A percentile compares a stretch with the other conserved stretches of the same genome.
These are phyloP conservation scores for Candida sanyaensis DNA, from an alignment of 1,139 yeast species.

Conservation along the genomic window DNA sequence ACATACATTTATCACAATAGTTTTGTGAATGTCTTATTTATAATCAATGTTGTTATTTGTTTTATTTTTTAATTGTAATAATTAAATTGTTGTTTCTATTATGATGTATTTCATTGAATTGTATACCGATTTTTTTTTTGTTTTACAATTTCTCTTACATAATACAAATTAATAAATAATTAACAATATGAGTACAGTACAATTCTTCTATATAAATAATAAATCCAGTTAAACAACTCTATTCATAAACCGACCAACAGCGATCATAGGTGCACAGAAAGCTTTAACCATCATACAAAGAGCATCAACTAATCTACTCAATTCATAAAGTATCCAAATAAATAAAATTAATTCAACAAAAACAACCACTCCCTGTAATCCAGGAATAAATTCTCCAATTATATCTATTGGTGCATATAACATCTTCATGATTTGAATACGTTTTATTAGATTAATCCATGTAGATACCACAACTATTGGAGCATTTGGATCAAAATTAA, in stretches of 20 bases:
- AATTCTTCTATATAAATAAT: not conserved
- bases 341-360: constrained; percentile 40
- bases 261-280: constrained; percentile 51
- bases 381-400: constrained; percentile 40
- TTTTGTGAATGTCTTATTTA: not conserved
- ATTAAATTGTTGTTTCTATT: not conserved
- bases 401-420: constrained; percentile 47
- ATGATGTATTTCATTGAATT: not conserved
- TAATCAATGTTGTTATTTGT: not conserved
- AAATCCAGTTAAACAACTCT: constrained; percentile 27
- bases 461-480: constrained; percentile 28
- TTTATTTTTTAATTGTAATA: not conserved
- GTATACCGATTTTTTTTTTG: too few relatives aligned
- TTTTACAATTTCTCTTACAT: too few relatives aligned
- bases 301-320: constrained; percentile 46
- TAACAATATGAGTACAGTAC: not conserved
- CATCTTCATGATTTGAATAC: constrained; percentile 37
- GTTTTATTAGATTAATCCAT: constrained; percentile 36
- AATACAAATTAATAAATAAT: too few relatives aligned
- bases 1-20: not conserved
- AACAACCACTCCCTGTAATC: constrained; percentile 41
- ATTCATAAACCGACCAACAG: constrained; percentile 48
- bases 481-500: constrained; percentile 13
- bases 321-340: constrained; percentile 46
- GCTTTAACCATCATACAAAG: constrained; percentile 51